Conservation (phyloP, 2,329 filamentous ascomycete species). For the Fusarium cicatricum region DNA sequence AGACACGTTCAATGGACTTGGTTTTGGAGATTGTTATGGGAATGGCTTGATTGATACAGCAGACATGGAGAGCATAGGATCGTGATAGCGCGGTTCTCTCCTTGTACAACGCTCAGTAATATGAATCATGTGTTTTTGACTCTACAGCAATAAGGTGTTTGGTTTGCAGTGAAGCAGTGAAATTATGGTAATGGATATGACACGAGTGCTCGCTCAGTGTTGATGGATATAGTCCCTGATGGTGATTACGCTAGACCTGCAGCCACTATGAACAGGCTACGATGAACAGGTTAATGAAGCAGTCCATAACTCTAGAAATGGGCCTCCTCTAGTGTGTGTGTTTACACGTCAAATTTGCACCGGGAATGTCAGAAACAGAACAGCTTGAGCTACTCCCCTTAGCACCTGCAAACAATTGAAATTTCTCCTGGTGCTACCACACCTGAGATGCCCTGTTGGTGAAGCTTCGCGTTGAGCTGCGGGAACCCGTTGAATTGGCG, state of each 20-base stretch:
- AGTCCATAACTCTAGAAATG: neutral
- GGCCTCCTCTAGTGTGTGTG: too few species aligned
- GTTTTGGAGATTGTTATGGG: constrained; percentile 29
- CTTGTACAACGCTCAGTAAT: constrained; percentile 37
- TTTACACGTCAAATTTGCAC: too few species aligned
- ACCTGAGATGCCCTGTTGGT: neutral
- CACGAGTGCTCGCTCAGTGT: constrained; percentile 7
- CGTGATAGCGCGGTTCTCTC: constrained; percentile 18
- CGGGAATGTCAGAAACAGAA: too few species aligned
- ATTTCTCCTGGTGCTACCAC: neutral
- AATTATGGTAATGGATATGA: constrained; percentile 6
- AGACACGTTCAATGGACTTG: constrained; percentile 28
- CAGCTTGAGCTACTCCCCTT: neutral
- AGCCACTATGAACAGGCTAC: constrained; percentile 15
- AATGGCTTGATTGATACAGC: constrained; percentile 30
- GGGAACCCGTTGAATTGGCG: constrained; percentile 1
- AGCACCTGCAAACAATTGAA: neutral
- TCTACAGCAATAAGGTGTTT: neutral
- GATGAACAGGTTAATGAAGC: neutral
- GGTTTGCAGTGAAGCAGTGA: neutral
- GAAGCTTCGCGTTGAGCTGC: neutral
- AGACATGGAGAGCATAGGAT: constrained; percentile 9
- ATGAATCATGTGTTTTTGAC: constrained; percentile 22
- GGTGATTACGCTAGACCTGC: constrained; percentile 27
- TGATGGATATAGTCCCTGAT: constrained; percentile 9